Conservation (phyloP, 495 filamentous ascomycete genomes). For the Evernia prunastri region DNA sequence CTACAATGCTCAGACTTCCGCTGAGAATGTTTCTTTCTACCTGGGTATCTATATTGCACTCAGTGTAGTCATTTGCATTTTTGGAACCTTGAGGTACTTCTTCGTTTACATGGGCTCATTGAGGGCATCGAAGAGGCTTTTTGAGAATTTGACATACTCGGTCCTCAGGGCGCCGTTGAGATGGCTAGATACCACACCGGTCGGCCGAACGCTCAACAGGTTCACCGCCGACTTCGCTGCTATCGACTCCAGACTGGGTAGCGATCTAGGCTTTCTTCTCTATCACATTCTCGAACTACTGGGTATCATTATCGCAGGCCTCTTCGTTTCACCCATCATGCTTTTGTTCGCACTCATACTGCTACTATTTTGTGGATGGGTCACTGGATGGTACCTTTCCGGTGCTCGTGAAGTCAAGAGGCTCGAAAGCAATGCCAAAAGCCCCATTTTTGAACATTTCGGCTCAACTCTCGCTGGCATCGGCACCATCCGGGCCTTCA, state of each 20-base stretch:
- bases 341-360: slow-evolving; percentile 51
- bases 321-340: slow-evolving; percentile 58
- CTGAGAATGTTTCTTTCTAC: slow-evolving; percentile 49
- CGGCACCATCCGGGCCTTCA: slow-evolving; percentile 62
- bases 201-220: slow-evolving; percentile 71
- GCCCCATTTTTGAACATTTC: slow-evolving; percentile 67
- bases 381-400: slow-evolving; percentile 54
- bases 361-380: slow-evolving; percentile 44
- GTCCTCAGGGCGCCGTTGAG: slow-evolving; percentile 64
- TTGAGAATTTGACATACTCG: slow-evolving; percentile 54
- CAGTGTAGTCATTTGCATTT: slow-evolving; percentile 48
- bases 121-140: slow-evolving; percentile 57
- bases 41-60: slow-evolving; percentile 61
- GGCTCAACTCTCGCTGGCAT: slow-evolving; percentile 57
- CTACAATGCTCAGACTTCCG: neutral
- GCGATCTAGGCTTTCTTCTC: slow-evolving; percentile 50
- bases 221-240: slow-evolving; percentile 73
- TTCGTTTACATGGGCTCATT: slow-evolving; percentile 55
- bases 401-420: slow-evolving; percentile 66
- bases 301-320: slow-evolving; percentile 53
- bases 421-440: slow-evolving; percentile 59
- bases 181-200: slow-evolving; percentile 77
- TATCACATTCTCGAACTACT: slow-evolving; percentile 47
- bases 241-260: slow-evolving; percentile 59
- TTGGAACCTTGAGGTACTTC: slow-evolving; percentile 52